These are phyloP conservation scores for Solidago caesia DNA, from an alignment of 129 eudicot genomes.

Conservation along the genomic window DNA sequence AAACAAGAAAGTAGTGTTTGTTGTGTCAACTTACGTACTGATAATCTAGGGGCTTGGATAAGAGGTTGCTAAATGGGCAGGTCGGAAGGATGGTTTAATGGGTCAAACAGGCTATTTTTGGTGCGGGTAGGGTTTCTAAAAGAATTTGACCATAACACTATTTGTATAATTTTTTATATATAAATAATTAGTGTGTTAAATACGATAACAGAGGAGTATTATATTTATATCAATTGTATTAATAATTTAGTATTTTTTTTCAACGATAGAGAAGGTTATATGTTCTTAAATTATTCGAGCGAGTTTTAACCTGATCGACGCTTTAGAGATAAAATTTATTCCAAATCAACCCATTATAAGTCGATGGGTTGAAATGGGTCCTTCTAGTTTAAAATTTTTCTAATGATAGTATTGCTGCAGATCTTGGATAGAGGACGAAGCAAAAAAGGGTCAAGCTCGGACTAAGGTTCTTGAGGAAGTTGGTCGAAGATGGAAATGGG, in stretches of 20 bases:
- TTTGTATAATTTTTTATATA: background rate
- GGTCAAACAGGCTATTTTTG: background rate
- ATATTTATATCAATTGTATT: no score
- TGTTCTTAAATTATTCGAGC: background rate
- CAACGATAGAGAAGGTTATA: no score
- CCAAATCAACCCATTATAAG: background rate
- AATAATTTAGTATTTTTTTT: no score
- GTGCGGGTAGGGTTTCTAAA: background rate
- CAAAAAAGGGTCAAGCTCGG: constrained; percentile 76
- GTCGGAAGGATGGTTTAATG: background rate
- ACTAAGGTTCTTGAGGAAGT: constrained; percentile 83
- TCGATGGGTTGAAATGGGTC: background rate
- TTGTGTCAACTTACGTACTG: no score
- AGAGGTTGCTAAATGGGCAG: background rate
- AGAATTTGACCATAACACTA: background rate
- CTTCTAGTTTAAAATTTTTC: background rate
- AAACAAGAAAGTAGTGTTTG: no score
- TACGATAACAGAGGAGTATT: no score
- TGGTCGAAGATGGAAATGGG: constrained; percentile 90
- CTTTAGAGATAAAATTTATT: background rate
- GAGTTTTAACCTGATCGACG: background rate
- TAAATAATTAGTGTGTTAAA: background rate
- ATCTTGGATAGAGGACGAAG: constrained; percentile 97
- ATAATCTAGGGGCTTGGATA: background rate
- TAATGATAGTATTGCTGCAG: constrained; percentile 38